Conservation (phyloP, 306 rosid genomes). For the Vachellia collinsii region DNA sequence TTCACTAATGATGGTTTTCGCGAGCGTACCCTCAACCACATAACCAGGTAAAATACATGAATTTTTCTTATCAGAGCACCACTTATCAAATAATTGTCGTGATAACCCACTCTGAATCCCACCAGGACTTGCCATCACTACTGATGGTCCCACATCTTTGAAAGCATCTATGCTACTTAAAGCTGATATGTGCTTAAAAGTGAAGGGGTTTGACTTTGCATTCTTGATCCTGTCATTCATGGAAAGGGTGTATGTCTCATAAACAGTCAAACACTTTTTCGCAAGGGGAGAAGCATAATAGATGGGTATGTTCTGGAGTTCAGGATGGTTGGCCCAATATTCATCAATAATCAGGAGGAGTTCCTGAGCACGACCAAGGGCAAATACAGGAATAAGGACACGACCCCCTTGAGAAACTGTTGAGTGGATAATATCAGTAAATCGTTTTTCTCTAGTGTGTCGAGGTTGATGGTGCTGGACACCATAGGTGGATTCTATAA, state of each 20-base stretch:
- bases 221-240: conserved; percentile 93
- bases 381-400: conserved; percentile 86
- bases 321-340: conserved; percentile 93
- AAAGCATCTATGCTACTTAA: conserved; percentile 81
- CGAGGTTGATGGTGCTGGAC: conserved; percentile 98
- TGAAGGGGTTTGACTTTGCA: conserved; percentile 92
- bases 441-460: conserved; percentile 80
- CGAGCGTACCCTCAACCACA: conserved; percentile 92
- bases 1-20: conserved; percentile 85
- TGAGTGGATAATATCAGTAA: conserved; percentile 87
- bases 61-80: conserved; percentile 95
- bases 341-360: conserved; percentile 94
- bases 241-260: conserved; percentile 93
- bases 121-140: conserved; percentile 98
- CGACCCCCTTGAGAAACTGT: conserved; percentile 96
- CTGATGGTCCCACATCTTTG: conserved; percentile 88
- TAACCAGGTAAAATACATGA: conserved; percentile 84
- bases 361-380: conserved; percentile 97
- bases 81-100: conserved; percentile 81
- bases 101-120: conserved; percentile 93
- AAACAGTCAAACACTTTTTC: conserved; percentile 83
- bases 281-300: conserved; percentile 99
- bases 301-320: conserved; percentile 85
- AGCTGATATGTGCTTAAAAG: conserved; percentile 81
- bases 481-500: conserved; percentile 92